phyloP scores from a whole-genome alignment of 768 basidiomycete species.

The Goffeauzyma gilvescens region DNA sequence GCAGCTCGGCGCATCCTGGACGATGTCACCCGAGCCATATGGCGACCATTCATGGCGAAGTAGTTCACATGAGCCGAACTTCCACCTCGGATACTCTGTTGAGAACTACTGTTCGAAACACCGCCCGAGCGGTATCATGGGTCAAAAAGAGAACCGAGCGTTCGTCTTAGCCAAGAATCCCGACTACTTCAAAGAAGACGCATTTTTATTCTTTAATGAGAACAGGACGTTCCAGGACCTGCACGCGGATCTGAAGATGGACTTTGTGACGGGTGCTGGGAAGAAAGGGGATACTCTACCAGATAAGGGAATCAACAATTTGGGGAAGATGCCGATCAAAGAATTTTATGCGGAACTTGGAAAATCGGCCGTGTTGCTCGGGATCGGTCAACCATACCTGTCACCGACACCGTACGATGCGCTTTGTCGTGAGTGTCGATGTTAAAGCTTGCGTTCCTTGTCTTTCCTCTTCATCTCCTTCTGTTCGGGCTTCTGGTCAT shows the following conservation, averaged over 20 bases:
- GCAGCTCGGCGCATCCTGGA: constrained; percentile 10
- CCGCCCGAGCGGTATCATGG: neutral
- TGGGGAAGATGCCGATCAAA: neutral
- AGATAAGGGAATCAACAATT: neutral
- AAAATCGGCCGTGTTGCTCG: constrained; percentile 6
- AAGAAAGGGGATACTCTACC: neutral
- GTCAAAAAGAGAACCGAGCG: neutral
- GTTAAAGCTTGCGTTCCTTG: too few species aligned
- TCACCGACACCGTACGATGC: constrained; percentile 13
- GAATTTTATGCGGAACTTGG: constrained; percentile 2
- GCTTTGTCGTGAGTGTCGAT: constrained; percentile 5
- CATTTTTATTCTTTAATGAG: neutral
- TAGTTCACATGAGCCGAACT: neutral
- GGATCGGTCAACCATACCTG: constrained; percentile 7
- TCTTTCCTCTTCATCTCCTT: too few species aligned
- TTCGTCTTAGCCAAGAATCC: neutral
- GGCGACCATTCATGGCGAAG: neutral
- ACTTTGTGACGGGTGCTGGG: neutral
- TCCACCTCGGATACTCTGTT: constrained; percentile 6
- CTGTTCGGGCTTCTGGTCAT: too few species aligned
- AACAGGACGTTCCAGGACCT: neutral
- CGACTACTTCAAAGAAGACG: neutral
- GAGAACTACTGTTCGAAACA: neutral
- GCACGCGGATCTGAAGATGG: neutral
- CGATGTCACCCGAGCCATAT: constrained; percentile 12